phyloP scores from a whole-genome alignment of 2,329 filamentous ascomycete species.

The Neurospora sp. region DNA sequence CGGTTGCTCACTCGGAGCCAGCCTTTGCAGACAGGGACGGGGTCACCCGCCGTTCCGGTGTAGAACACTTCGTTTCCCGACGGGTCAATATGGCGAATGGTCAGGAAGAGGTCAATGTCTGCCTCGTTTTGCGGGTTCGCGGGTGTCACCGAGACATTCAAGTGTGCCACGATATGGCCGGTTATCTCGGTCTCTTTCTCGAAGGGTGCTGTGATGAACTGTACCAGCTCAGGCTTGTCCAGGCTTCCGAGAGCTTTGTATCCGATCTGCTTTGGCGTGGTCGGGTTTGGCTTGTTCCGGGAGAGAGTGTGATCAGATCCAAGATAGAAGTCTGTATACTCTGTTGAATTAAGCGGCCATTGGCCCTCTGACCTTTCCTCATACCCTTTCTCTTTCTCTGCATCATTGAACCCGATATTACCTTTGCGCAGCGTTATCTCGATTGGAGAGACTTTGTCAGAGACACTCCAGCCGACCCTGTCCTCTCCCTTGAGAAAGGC shows the following conservation, averaged over 20 bases:
- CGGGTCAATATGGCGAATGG: constrained; percentile 46
- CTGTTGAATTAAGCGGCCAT: constrained; percentile 58
- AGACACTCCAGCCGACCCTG: constrained; percentile 45
- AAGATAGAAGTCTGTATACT: constrained; percentile 53
- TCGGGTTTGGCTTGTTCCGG: constrained; percentile 19
- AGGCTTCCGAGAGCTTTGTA: constrained; percentile 52
- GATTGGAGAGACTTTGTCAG: constrained; percentile 50
- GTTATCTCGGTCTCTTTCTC: constrained; percentile 59
- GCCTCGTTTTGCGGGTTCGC: constrained; percentile 29
- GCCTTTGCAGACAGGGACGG: constrained; percentile 52
- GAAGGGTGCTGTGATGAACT: constrained; percentile 49
- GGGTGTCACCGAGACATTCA: constrained; percentile 53
- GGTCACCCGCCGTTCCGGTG: constrained; percentile 55
- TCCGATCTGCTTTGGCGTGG: constrained; percentile 31
- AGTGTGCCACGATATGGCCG: constrained; percentile 53
- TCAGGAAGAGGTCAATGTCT: constrained; percentile 56
- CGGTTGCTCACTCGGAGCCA: constrained; percentile 51
- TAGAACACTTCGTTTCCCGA: constrained; percentile 49
- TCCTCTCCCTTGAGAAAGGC: constrained; percentile 63
- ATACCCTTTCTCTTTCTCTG: constrained; percentile 47
- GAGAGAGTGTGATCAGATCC: constrained; percentile 35
- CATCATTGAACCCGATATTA: constrained; percentile 56
- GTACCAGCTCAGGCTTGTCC: constrained; percentile 40
- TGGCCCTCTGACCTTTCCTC: constrained; percentile 44
- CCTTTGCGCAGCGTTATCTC: constrained; percentile 54